A percentile compares a stretch with the other conserved stretches of the same genome.
These are phyloP conservation scores for Pythium rhizo-oryzae DNA, from an alignment of 352 stramenopile genomes.

Conservation along the genomic window DNA sequence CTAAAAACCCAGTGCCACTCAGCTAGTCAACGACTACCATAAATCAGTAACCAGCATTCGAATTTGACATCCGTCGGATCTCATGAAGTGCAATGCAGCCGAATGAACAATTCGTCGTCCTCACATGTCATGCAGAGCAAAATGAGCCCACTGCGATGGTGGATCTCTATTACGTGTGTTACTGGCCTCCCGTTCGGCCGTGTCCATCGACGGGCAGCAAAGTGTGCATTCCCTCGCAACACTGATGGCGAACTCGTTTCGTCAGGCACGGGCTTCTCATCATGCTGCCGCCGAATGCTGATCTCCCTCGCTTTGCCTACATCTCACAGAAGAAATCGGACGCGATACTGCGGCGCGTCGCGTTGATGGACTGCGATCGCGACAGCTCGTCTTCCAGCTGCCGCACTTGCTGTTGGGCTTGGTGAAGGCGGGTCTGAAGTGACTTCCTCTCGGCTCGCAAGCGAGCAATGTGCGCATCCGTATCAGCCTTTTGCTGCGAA, in stretches of 20 bases:
- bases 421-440: constrained; percentile 50
- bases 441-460: constrained; percentile 46
- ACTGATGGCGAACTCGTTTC: neutral
- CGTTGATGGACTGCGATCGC: constrained; percentile 47
- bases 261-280: neutral
- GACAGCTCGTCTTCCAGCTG: constrained; percentile 64
- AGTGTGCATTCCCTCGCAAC: too few relatives aligned
- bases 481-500: constrained; percentile 52
- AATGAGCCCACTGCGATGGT: neutral
- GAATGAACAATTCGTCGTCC: neutral
- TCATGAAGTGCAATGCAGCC: too few relatives aligned
- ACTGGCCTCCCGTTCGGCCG: constrained; percentile 17
- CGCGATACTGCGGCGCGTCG: constrained; percentile 48
- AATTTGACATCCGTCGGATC: too few relatives aligned
- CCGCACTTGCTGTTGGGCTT: constrained; percentile 54
- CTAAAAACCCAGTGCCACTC: constrained; percentile 14
- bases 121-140: neutral
- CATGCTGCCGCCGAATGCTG: neutral
- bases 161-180: constrained; percentile 3
- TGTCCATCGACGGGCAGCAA: neutral
- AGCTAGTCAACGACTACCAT: neutral
- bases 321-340: constrained; percentile 75
- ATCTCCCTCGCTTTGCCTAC: constrained; percentile 24
- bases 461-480: constrained; percentile 39
- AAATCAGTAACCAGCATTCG: constrained; percentile 5